Percentiles rank a stretch among this genome's conserved stretches.
Conservation (phyloP, 257 asterid species). For the Fraxinus pennsylvanica region DNA sequence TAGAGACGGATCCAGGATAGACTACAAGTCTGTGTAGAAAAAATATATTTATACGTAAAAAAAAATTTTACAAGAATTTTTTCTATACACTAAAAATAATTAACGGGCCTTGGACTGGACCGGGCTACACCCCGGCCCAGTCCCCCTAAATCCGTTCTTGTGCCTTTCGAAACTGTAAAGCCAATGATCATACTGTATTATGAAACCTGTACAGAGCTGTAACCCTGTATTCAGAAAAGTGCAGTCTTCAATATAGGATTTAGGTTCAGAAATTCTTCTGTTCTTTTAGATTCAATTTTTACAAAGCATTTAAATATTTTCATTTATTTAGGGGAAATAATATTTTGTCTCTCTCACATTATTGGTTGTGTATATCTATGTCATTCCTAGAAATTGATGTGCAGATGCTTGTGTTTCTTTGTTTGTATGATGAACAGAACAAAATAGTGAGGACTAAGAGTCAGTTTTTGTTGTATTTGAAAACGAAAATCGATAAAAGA, state of each 20-base stretch:
- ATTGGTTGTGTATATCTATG: neutral
- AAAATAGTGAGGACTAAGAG: neutral
- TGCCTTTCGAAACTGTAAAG: slow-evolving; percentile 33
- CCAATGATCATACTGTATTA: slow-evolving; percentile 30
- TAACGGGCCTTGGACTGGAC: too few relatives aligned
- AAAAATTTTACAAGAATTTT: too few relatives aligned
- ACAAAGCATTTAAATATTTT: neutral
- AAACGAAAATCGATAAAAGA: neutral
- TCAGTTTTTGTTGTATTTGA: too few relatives aligned
- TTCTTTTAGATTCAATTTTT: slow-evolving; percentile 14
- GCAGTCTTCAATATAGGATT: slow-evolving; percentile 22
- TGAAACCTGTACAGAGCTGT: slow-evolving; percentile 57
- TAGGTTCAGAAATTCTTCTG: slow-evolving; percentile 26
- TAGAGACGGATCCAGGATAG: too few relatives aligned
- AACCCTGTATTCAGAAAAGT: slow-evolving; percentile 47
- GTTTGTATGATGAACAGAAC: neutral
- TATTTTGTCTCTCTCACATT: neutral
- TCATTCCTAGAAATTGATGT: neutral
- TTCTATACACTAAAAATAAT: too few relatives aligned
- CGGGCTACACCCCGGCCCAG: too few relatives aligned
- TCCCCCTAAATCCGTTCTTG: too few relatives aligned
- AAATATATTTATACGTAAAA: too few relatives aligned
- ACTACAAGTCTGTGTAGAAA: too few relatives aligned
- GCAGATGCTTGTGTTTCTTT: too few relatives aligned
- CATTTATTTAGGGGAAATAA: neutral